Conservation (phyloP, 2,329 filamentous ascomycete species). For the Penicillium sp. region DNA sequence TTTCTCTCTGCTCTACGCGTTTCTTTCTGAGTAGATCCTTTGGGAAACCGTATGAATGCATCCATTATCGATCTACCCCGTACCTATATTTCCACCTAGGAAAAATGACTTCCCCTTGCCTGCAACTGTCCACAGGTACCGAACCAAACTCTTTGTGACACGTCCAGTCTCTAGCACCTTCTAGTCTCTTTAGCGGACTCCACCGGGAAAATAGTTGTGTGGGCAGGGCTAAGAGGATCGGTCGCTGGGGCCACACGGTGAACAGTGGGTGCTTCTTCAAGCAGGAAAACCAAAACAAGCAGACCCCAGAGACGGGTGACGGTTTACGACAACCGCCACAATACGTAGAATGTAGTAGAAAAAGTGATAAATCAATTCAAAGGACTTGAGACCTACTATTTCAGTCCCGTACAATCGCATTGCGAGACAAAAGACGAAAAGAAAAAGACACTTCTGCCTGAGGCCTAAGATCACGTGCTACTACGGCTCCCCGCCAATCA, state of each 20-base stretch:
- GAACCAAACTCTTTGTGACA: neutral
- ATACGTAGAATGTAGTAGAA: neutral
- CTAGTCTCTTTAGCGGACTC: neutral
- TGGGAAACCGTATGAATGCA: neutral
- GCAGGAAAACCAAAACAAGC: conserved; percentile 41
- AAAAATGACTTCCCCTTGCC: neutral
- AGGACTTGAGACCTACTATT: neutral
- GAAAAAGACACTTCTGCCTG: conserved; percentile 2
- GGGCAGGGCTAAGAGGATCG: conserved; percentile 23
- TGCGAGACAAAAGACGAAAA: neutral
- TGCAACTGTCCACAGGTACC: neutral
- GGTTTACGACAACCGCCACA: neutral
- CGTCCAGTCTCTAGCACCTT: neutral
- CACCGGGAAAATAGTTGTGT: conserved; percentile 19
- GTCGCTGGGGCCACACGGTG: conserved; percentile 34
- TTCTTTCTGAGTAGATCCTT: neutral
- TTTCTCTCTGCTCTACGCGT: neutral
- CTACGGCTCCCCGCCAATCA: conserved; percentile 18
- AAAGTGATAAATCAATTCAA: neutral
- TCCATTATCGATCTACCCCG: neutral
- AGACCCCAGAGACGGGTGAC: conserved; percentile 16
- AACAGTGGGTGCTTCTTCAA: conserved; percentile 25
- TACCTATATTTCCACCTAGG: neutral
- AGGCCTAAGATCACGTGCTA: conserved; percentile 17
- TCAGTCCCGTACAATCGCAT: neutral